These are phyloP conservation scores for Mariannaea sp. DNA, from an alignment of 2,329 filamentous ascomycete species.

Conservation along the genomic window DNA sequence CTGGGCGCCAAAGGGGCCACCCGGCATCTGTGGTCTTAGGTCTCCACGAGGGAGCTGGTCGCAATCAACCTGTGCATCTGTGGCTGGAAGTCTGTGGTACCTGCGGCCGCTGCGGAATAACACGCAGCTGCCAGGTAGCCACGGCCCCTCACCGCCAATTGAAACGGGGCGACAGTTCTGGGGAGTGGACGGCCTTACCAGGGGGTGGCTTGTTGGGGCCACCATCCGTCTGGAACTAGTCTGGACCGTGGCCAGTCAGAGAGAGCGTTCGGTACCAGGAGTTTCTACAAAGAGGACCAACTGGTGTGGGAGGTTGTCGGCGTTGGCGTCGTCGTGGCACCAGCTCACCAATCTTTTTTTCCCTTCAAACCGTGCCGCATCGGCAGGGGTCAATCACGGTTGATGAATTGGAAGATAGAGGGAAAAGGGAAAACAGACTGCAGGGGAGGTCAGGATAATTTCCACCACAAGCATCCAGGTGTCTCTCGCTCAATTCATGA, in stretches of 20 bases:
- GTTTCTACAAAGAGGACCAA: not conserved
- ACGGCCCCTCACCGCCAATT: conserved; percentile 38
- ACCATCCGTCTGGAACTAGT: not conserved
- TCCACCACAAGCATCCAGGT: too few species aligned
- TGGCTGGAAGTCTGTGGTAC: conserved; percentile 13
- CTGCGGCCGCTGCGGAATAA: conserved; percentile 8
- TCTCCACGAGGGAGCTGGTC: conserved; percentile 4
- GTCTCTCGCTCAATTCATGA: too few species aligned
- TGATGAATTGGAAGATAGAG: conserved; percentile 6
- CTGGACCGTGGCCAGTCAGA: not conserved
- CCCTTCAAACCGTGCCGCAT: not conserved
- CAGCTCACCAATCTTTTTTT: conserved; percentile 10
- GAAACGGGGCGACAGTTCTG: conserved; percentile 29
- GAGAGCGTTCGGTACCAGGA: not conserved
- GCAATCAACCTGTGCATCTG: conserved; percentile 1
- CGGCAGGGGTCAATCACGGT: conserved; percentile 10
- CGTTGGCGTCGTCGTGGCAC: conserved; percentile 17
- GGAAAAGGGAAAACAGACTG: not conserved
- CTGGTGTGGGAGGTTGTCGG: not conserved
- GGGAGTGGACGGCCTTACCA: conserved; percentile 29
- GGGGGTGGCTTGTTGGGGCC: conserved; percentile 26
- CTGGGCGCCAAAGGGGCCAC: conserved; percentile 19
- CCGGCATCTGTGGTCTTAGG: conserved; percentile 15
- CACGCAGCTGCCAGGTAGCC: conserved; percentile 23
- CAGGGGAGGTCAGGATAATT: not conserved